Conservation (phyloP, 345 rosid genomes). For the Rubroshorea leprosula region DNA sequence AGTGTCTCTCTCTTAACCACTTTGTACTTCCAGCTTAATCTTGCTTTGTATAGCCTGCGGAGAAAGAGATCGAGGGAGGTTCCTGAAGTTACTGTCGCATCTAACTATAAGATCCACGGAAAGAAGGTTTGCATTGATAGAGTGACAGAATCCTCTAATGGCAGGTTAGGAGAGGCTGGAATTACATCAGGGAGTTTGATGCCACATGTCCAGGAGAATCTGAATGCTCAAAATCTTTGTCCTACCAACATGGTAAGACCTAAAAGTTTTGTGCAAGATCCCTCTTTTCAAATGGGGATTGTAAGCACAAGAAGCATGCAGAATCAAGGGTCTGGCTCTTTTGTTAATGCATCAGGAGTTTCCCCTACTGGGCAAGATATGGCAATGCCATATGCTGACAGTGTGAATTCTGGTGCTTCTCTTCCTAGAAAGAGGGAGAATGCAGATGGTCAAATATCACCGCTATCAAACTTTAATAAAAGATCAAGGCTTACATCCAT, state of each 20-base stretch:
- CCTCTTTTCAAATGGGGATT: slow-evolving; percentile 38
- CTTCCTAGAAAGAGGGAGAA: slow-evolving; percentile 65
- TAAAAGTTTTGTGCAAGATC: slow-evolving; percentile 53
- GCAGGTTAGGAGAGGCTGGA: slow-evolving; percentile 43
- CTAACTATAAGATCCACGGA: slow-evolving; percentile 58
- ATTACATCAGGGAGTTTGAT: slow-evolving; percentile 44
- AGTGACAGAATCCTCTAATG: slow-evolving; percentile 60
- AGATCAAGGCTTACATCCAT: slow-evolving; percentile 44
- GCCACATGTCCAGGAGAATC: slow-evolving; percentile 53
- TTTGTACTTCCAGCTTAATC: slow-evolving; percentile 55
- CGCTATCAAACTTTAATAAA: slow-evolving; percentile 57
- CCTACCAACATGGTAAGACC: slow-evolving; percentile 42
- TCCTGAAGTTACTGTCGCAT: slow-evolving; percentile 53
- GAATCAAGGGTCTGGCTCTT: slow-evolving; percentile 54
- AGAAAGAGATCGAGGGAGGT: slow-evolving; percentile 71
- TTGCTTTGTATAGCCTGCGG: slow-evolving; percentile 50
- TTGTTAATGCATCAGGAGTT: slow-evolving; percentile 42
- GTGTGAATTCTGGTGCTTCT: slow-evolving; percentile 42
- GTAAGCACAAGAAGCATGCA: slow-evolving; percentile 54
- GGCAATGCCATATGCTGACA: slow-evolving; percentile 51
- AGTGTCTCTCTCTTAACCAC: slow-evolving; percentile 14
- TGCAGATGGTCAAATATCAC: slow-evolving; percentile 61
- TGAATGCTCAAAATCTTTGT: slow-evolving; percentile 50
- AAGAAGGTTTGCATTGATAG: slow-evolving; percentile 74
- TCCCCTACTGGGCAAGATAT: slow-evolving; percentile 64